phyloP scores from a whole-genome alignment of 2,329 filamentous ascomycete genomes.

The Ophiostoma sp. region DNA sequence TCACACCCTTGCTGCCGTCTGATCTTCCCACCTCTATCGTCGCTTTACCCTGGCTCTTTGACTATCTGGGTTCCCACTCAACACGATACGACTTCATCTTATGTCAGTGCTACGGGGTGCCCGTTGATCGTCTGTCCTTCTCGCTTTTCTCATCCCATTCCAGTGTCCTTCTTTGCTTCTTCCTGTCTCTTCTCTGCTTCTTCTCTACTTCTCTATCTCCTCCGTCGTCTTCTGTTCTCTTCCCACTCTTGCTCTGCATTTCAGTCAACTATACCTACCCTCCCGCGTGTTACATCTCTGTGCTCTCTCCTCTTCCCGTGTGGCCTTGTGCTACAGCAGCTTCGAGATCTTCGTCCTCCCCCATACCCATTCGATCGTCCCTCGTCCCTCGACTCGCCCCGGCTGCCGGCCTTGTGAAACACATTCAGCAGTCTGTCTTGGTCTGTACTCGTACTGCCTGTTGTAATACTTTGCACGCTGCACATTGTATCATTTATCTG shows the following conservation, averaged over 20 bases:
- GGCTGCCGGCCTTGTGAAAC: slow-evolving; percentile 6
- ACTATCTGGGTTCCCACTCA: not conserved
- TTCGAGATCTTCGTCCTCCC: no score
- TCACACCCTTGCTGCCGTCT: not conserved
- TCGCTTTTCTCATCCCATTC: no score
- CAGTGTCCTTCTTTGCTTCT: not conserved
- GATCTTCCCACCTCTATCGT: not conserved
- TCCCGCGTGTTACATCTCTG: no score
- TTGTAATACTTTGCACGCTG: not conserved
- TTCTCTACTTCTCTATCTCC: not conserved
- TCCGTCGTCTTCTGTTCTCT: not conserved
- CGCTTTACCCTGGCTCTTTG: not conserved
- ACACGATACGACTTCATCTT: not conserved
- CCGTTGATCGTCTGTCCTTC: not conserved
- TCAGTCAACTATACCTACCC: no score
- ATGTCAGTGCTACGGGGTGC: not conserved
- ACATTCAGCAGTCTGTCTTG: not conserved
- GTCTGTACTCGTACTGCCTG: not conserved
- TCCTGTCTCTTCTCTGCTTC: not conserved
- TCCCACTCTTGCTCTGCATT: not conserved
- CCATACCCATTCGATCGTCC: not conserved
- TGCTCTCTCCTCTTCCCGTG: not conserved
- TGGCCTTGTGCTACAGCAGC: not conserved
- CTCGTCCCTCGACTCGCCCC: slow-evolving; percentile 13
- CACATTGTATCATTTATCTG: no score